Percentiles rank a stretch among this genome's conserved stretches.
phyloP scores from a whole-genome alignment of 192 early-diverging fungal species.

The Oehlia diaphana region DNA sequence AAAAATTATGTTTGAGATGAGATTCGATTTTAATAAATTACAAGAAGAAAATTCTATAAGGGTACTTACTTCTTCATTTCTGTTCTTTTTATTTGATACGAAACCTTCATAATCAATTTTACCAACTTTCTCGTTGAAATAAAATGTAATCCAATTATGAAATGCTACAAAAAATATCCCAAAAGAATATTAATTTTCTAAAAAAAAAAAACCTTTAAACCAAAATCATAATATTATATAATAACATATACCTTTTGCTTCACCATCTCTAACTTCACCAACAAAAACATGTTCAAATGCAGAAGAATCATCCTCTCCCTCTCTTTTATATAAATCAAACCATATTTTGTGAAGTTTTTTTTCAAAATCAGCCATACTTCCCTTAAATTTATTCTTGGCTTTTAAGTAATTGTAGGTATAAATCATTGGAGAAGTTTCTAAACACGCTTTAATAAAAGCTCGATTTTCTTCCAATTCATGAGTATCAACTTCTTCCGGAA shows the following conservation, averaged over 20 bases:
- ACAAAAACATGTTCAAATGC: slow-evolving; percentile 31
- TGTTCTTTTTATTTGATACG: not conserved
- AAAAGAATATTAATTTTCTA: not conserved
- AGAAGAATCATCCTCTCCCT: slow-evolving; percentile 10
- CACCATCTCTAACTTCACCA: slow-evolving; percentile 16
- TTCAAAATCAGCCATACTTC: not conserved
- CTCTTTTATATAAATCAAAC: slow-evolving; percentile 28
- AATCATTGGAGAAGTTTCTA: slow-evolving; percentile 20
- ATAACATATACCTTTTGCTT: slow-evolving; percentile 15
- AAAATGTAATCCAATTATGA: slow-evolving; percentile 30
- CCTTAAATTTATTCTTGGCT: not conserved
- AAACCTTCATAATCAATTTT: slow-evolving; percentile 16
- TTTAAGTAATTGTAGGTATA: slow-evolving; percentile 20
- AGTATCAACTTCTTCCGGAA: slow-evolving; percentile 14
- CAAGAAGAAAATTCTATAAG: not conserved
- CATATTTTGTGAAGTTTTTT: slow-evolving; percentile 5
- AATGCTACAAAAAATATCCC: slow-evolving; percentile 5
- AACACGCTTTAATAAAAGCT: not conserved
- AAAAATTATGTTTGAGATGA: not conserved
- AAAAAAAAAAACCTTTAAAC: not conserved
- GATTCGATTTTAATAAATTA: too few relatives aligned
- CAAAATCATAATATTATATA: not conserved
- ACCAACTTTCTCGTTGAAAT: slow-evolving; percentile 18
- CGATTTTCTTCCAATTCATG: slow-evolving; percentile 20
- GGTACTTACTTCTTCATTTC: not conserved